phyloP scores from a whole-genome alignment of 495 filamentous ascomycete genomes.

The Penicillium bialowiezense region DNA sequence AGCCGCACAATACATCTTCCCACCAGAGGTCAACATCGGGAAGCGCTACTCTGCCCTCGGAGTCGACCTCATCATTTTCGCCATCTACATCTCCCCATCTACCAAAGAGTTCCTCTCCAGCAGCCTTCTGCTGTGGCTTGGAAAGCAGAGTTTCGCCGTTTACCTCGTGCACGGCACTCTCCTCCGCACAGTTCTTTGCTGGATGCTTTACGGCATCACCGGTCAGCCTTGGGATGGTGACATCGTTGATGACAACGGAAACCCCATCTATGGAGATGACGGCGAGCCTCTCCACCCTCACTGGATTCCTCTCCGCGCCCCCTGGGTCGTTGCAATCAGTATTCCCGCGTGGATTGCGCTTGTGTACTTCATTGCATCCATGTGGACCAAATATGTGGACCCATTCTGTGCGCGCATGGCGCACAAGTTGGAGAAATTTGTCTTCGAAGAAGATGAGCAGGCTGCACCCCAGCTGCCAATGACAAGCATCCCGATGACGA shows the following conservation, averaged over 20 bases:
- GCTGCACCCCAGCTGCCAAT: constrained; percentile 34
- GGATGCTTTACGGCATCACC: constrained; percentile 60
- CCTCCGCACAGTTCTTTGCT: constrained; percentile 59
- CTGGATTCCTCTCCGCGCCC: constrained; percentile 36
- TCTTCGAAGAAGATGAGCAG: constrained; percentile 54
- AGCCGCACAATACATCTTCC: constrained; percentile 51
- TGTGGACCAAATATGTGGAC: constrained; percentile 67
- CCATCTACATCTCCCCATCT: constrained; percentile 57
- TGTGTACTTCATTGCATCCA: constrained; percentile 52
- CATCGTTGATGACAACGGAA: constrained; percentile 35
- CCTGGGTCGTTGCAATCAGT: constrained; percentile 45
- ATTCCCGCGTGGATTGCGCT: constrained; percentile 57
- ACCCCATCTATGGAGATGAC: constrained; percentile 8
- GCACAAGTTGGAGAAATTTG: constrained; percentile 51
- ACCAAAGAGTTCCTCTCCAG: constrained; percentile 55
- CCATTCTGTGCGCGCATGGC: constrained; percentile 62
- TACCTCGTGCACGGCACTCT: constrained; percentile 67
- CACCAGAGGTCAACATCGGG: constrained; percentile 50
- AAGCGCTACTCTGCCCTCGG: constrained; percentile 57
- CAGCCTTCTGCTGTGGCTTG: constrained; percentile 61
- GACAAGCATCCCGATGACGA: constrained; percentile 31
- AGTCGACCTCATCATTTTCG: constrained; percentile 56
- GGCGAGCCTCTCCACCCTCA: constrained; percentile 11
- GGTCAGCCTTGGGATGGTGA: constrained; percentile 47
- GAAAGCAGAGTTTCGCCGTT: constrained; percentile 66